A percentile compares a stretch with the other conserved stretches of the same genome.
Conservation (phyloP, 768 basidiomycete genomes). For the Saitozyma podzolica region DNA sequence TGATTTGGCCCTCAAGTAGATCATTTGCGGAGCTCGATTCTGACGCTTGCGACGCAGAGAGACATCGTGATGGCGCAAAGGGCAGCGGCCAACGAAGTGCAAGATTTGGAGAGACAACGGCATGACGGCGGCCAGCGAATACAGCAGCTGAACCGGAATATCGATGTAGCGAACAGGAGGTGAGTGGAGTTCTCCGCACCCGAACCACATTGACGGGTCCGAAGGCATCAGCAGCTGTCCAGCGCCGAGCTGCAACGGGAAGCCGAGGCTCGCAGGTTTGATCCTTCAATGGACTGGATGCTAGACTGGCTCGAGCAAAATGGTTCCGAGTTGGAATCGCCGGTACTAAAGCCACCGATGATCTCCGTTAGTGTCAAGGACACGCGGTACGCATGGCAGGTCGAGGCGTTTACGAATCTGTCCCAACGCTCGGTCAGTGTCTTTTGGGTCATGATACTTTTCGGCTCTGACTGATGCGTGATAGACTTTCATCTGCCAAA, state of each 20-base stretch:
- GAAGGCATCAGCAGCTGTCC: constrained; percentile 23
- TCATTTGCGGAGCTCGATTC: too few species aligned
- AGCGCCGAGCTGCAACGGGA: constrained; percentile 52
- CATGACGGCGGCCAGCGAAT: too few species aligned
- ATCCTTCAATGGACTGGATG: constrained; percentile 51
- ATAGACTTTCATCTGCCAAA: constrained; percentile 83
- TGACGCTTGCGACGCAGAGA: constrained; percentile 23
- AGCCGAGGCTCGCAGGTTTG: constrained; percentile 59
- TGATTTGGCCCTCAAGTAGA: not conserved
- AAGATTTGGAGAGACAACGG: too few species aligned
- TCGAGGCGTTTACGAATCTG: constrained; percentile 69
- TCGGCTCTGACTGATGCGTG: not conserved
- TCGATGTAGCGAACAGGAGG: too few species aligned
- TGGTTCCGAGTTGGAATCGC: constrained; percentile 67
- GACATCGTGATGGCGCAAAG: constrained; percentile 1
- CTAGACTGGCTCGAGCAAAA: constrained; percentile 55
- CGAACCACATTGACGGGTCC: too few species aligned
- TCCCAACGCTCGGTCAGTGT: constrained; percentile 65
- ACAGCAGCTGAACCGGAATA: too few species aligned
- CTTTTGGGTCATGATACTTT: not conserved
- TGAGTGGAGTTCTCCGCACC: too few species aligned
- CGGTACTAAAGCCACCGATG: constrained; percentile 81
- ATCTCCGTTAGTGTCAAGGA: constrained; percentile 72
- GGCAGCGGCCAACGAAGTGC: too few species aligned
- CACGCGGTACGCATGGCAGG: constrained; percentile 62